Evolutionary conservation across 192 early-diverging fungal species (phyloP).

Genomic region (Lunasporangiospora selenospora): DNA sequence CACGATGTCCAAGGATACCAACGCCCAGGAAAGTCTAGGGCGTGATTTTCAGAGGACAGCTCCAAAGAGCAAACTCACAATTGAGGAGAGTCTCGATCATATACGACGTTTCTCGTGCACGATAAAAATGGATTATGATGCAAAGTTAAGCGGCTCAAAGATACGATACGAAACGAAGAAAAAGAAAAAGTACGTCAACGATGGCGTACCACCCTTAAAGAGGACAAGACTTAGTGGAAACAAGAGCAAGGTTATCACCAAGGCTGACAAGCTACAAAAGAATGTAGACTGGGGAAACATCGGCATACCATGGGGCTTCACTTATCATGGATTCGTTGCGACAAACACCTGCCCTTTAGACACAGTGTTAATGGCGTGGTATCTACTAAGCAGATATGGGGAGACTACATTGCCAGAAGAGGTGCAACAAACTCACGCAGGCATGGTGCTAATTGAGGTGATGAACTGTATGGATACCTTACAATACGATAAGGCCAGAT

Average conservation of each 20-base stretch:
- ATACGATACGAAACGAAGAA: constrained; percentile 1
- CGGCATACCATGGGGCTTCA: constrained; percentile 27
- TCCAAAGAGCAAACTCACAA: not conserved
- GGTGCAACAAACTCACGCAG: not conserved
- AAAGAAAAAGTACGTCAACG: not conserved
- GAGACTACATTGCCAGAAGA: not conserved
- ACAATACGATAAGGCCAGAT: constrained; percentile 8
- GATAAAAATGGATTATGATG: not conserved
- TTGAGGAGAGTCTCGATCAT: not conserved
- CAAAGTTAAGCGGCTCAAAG: not conserved
- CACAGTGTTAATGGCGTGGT: constrained; percentile 23
- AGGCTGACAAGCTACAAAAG: constrained; percentile 12
- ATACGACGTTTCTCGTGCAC: not conserved
- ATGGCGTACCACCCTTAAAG: too few species aligned
- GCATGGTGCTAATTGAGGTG: not conserved
- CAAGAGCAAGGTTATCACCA: constrained; percentile 5
- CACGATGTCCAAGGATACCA: not conserved
- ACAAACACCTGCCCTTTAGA: constrained; percentile 21
- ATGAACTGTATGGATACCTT: not conserved
- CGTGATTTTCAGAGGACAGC: not conserved
- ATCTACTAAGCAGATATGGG: not conserved
- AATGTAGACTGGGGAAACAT: constrained; percentile 13
- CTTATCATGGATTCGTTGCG: not conserved
- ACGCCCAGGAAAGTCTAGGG: constrained; percentile 5
- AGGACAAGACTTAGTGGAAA: not conserved